Percentiles rank a stretch among this genome's conserved stretches.
Evolutionary conservation across 75 land plant species (phyloP).

Genomic region (Adiantum capillusveneris): DNA sequence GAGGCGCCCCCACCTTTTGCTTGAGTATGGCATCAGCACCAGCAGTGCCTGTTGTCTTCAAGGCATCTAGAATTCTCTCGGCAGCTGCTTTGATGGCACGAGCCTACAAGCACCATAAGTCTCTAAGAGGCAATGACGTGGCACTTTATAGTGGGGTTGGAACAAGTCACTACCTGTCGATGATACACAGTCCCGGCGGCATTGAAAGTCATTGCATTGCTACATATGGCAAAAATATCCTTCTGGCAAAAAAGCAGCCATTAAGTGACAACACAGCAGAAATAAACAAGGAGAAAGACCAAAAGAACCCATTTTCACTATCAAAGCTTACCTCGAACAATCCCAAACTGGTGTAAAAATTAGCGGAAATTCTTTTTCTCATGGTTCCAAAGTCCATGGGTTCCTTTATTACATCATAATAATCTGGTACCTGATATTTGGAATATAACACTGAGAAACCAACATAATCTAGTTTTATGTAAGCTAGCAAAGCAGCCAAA

Average conservation of each 20-base stretch:
- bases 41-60: neutral
- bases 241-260: conserved; percentile 37
- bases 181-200: conserved; percentile 76
- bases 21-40: neutral
- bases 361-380: conserved; percentile 54
- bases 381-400: conserved; percentile 85
- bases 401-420: conserved; percentile 56
- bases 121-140: neutral
- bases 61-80: neutral
- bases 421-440: conserved; percentile 53
- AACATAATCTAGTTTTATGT: neutral
- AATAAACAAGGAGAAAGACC: neutral
- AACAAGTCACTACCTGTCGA: conserved; percentile 65
- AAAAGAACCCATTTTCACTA: neutral
- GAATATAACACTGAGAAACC: neutral
- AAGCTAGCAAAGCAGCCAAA: neutral
- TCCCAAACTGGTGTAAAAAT: conserved; percentile 36
- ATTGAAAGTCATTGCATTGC: conserved; percentile 97
- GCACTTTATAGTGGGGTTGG: neutral
- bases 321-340: conserved; percentile 60
- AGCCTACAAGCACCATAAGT: neutral
- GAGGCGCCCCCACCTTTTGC: neutral
- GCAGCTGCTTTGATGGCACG: conserved; percentile 4
- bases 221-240: conserved; percentile 74
- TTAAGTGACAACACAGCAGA: no score